Evolutionary conservation across 345 rosid genomes (phyloP).

Genomic region (Salix exigua): DNA sequence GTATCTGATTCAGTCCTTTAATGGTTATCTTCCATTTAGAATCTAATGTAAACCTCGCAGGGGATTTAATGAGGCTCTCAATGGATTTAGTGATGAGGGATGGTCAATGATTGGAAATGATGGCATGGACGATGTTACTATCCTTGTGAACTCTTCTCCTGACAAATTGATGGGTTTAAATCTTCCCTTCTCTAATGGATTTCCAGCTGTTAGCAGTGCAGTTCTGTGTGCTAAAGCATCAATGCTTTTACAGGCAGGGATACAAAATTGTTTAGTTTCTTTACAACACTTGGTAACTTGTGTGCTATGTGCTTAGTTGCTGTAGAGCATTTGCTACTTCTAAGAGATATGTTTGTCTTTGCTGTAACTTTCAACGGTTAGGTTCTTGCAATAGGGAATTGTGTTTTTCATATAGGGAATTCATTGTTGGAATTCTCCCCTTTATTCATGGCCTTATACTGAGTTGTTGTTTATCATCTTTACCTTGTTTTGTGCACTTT

Average conservation of each 20-base stretch:
- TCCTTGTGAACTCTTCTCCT: slow-evolving; percentile 88
- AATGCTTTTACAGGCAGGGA: slow-evolving; percentile 90
- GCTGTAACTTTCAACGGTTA: neutral
- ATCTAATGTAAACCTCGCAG: slow-evolving; percentile 35
- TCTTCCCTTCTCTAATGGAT: slow-evolving; percentile 78
- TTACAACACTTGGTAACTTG: neutral
- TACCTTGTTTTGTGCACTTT: neutral
- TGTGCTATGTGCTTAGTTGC: neutral
- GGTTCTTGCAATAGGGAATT: neutral
- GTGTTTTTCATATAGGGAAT: neutral
- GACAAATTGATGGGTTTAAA: slow-evolving; percentile 92
- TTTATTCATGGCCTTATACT: neutral
- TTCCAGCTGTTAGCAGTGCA: slow-evolving; percentile 71
- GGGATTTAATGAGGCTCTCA: slow-evolving; percentile 96
- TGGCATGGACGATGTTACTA: slow-evolving; percentile 94
- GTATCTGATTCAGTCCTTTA: neutral
- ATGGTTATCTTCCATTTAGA: neutral
- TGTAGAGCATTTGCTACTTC: neutral
- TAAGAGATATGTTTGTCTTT: neutral
- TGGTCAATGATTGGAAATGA: slow-evolving; percentile 93
- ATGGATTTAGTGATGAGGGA: slow-evolving; percentile 94
- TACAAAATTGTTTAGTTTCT: neutral
- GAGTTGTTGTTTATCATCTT: neutral
- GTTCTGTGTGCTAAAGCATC: slow-evolving; percentile 96
- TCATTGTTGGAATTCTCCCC: neutral